A percentile compares a stretch with the other conserved stretches of the same genome.
These are phyloP conservation scores for Solanum habrochaites DNA, from an alignment of 257 asterid genomes.

Conservation along the genomic window DNA sequence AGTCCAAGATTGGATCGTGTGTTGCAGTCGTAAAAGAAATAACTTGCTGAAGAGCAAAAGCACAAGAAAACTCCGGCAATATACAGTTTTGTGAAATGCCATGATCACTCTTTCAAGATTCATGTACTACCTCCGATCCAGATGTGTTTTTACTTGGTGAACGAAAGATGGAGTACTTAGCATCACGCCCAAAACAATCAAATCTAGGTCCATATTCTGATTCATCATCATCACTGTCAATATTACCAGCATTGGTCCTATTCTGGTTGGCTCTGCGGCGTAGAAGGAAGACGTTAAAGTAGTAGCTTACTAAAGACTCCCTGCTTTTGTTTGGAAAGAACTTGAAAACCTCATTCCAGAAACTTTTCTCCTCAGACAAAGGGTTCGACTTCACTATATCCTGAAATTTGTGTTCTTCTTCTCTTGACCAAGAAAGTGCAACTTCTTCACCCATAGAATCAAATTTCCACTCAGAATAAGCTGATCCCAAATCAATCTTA, in stretches of 20 bases:
- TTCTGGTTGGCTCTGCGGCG: conserved; percentile 59
- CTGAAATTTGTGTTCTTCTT: conserved; percentile 25
- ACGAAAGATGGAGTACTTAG: conserved; percentile 43
- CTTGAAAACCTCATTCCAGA: conserved; percentile 26
- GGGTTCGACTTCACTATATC: conserved; percentile 19
- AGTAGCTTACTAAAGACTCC: conserved; percentile 14
- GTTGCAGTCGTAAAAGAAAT: background rate
- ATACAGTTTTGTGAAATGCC: conserved; percentile 12
- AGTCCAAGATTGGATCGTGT: background rate
- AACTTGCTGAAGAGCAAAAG: background rate
- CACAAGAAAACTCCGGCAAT: conserved; percentile 18
- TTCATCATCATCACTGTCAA: conserved; percentile 71
- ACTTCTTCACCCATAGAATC: conserved; percentile 27
- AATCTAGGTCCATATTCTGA: background rate
- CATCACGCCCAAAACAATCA: conserved; percentile 28
- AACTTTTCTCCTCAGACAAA: conserved; percentile 3
- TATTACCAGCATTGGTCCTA: conserved; percentile 25
- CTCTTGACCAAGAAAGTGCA: conserved; percentile 20
- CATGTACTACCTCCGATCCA: conserved; percentile 11
- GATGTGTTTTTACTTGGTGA: conserved; percentile 48
- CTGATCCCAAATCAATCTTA: conserved; percentile 24
- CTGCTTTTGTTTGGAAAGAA: conserved; percentile 13
- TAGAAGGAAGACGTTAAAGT: conserved; percentile 29
- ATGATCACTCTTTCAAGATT: background rate
- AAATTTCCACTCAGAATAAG: conserved; percentile 22